phyloP scores from a whole-genome alignment of 345 rosid species.

The Euphorbia peplus region DNA sequence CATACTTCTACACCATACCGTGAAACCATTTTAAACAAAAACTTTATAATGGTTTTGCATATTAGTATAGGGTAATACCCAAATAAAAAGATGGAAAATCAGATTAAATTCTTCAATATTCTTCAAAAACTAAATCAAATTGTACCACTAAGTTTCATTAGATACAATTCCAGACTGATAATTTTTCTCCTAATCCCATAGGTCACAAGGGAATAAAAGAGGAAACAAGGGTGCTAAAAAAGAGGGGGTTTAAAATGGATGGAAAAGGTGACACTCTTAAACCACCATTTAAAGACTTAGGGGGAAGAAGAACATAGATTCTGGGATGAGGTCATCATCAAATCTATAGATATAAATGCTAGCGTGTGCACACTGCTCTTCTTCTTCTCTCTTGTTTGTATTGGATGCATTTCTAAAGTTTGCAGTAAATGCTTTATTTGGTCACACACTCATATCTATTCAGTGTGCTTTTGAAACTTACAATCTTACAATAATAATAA shows the following conservation, averaged over 20 bases:
- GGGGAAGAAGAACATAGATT: constrained; percentile 60
- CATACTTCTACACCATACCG: too few species aligned
- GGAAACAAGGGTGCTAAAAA: background rate
- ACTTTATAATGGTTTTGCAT: too few species aligned
- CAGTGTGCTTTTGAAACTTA: constrained; percentile 25
- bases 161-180: too few species aligned
- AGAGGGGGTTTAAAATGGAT: background rate
- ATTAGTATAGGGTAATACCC: too few species aligned
- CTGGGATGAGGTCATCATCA: constrained; percentile 57
- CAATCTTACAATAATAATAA: too few species aligned
- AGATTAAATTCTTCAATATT: too few species aligned
- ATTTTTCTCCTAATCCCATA: too few species aligned
- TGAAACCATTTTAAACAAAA: too few species aligned
- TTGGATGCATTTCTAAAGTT: too few species aligned
- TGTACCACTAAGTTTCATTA: too few species aligned
- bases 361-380: constrained; percentile 52
- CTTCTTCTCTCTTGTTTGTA: background rate
- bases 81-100: too few species aligned
- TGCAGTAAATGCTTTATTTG: constrained; percentile 46
- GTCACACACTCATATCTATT: constrained; percentile 39
- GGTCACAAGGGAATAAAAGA: background rate
- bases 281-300: constrained; percentile 40
- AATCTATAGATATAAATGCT: constrained; percentile 66
- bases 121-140: too few species aligned
- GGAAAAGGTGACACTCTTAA: constrained; percentile 29